Base-by-base conservation (phyloP, 2,329 filamentous ascomycete genomes). In the Talaromyces sp. region DNA sequence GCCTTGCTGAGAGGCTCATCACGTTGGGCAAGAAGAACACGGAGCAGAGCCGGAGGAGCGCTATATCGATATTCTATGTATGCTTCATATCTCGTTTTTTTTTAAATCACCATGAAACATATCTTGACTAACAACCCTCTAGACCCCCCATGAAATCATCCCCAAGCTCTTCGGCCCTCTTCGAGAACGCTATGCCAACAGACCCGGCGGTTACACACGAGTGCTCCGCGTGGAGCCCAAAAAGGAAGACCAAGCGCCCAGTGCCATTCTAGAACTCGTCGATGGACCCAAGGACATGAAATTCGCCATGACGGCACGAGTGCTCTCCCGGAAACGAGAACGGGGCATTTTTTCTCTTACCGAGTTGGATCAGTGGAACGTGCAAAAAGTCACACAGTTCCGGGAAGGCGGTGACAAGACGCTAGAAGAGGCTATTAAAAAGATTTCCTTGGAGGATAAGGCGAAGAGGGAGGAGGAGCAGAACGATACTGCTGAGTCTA, bases 21-120 rank as follows among this genome's bases (percentile, higher is more conserved):
- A 97, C 92, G 4, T 76, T 96, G 68, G 93, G 90, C 21, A 99
- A 97, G 84, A 89, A 88, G 79, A 91, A 97, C 75, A 96, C 93
- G 46, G 88, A 92, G 70, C 90, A 91, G 21, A 88, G 88, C 62
- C 83, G 85, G 74, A 83, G 86, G 72, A 85, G 84, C 66, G 93
- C 92, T n/a, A 80, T 88, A 69, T 85, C 84, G 43, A 92, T 92
- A 68, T 88, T 99, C 74, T 97, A 87, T 74, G 94, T 97, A 85
- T 60, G 88, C 79, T 29, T 21, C 3, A 14, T 43, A 11, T 12
- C 24, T 58, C n/a, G 1, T 8, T n/a, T 4, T 1, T 31, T 9
- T 41, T n/a, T 29, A 12, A 9, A 8, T 32, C 26, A 11, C 24
- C 50, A 31, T 31, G 31, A 11, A 54, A 19, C 7, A 32, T 21